A percentile compares a stretch with the other conserved stretches of the same genome.
Evolutionary conservation across 768 basidiomycete genomes (phyloP).

Genomic region (Lentinula aciculospora): DNA sequence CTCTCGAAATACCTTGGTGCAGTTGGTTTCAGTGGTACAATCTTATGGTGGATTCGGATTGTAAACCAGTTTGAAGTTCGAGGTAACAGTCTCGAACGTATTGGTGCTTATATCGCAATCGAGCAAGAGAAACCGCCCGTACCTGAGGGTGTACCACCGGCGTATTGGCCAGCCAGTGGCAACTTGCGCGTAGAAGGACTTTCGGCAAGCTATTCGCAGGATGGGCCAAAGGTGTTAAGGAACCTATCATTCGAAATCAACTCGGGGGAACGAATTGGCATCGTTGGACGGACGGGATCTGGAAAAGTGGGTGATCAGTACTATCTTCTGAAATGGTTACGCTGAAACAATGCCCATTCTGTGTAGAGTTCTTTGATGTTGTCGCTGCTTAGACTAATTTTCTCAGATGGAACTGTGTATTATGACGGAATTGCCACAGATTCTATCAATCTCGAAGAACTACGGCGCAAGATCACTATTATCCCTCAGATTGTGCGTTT

Average conservation of each 20-base stretch:
- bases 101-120: slow-evolving; percentile 40
- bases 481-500: slow-evolving; percentile 27
- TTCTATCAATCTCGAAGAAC: slow-evolving; percentile 38
- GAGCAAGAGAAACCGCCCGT: slow-evolving; percentile 38
- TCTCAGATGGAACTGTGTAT: slow-evolving; percentile 37
- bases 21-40: slow-evolving; percentile 15
- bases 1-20: neutral
- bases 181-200: slow-evolving; percentile 36
- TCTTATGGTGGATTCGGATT: slow-evolving; percentile 16
- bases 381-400: slow-evolving; percentile 43
- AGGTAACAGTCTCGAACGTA: slow-evolving; percentile 25
- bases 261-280: slow-evolving; percentile 42
- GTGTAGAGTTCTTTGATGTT: slow-evolving; percentile 37
- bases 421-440: slow-evolving; percentile 38
- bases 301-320: slow-evolving; percentile 36
- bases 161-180: slow-evolving; percentile 48
- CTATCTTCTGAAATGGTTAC: neutral
- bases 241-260: slow-evolving; percentile 36
- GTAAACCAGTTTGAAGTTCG: slow-evolving; percentile 20
- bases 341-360: too few relatives aligned
- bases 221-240: slow-evolving; percentile 41
- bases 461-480: slow-evolving; percentile 43
- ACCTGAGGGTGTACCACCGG: slow-evolving; percentile 34
- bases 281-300: slow-evolving; percentile 56
- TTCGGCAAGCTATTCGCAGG: slow-evolving; percentile 31